Base-by-base conservation (phyloP, 805 yeast species). In the Suhomyces sp. region DNA sequence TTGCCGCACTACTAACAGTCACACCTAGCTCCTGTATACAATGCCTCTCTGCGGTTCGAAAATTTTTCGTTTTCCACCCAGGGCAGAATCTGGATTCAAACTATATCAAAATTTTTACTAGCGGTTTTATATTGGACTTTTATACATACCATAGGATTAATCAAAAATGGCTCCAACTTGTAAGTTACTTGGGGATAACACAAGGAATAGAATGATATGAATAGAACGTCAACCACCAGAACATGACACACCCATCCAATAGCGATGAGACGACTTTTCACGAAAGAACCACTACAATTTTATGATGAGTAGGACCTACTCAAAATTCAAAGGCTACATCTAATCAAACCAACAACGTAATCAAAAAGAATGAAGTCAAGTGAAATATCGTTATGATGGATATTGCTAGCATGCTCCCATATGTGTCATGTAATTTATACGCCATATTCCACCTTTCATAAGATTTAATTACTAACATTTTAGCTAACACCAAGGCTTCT, bases 401-500 rank as follows among this genome's bases (percentile, higher is more conserved):
- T n/a, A 29, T 9, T 25, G 10, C 9, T 4, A 25, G 27, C 27
- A 25, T 25, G 27, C 9, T 1, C 12, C n/a, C 4, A 29, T 29
- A 29, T 29, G 33, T 31, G 35, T 31, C 35, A 6, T 31, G 35
- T 31, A 31, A 31, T n/a, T 31, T 12, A 13, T 31, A 31, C 17
- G 13, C 13, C 13, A 25, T 31, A 13, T 31, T 31, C 17, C 35
- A n/a, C 9, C 3, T 31, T 31, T 10, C n/a, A 37, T 9, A 37
- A 19, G 41, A 9, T 17, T 19, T 10, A 41, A 41, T 43, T 66
- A 66, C 72, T 66, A 65, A 68, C 71, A 46, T 25, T 51, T 40
- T 67, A 68, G 77, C 78, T 65, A 78, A 76, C 65, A 76, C 80
- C 64, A 88, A 94, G 84, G 99, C 99, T 81, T 82, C 90, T 76